Evolutionary conservation across 2,329 filamentous ascomycete species (phyloP).

Genomic region (Talaromyces sp.): DNA sequence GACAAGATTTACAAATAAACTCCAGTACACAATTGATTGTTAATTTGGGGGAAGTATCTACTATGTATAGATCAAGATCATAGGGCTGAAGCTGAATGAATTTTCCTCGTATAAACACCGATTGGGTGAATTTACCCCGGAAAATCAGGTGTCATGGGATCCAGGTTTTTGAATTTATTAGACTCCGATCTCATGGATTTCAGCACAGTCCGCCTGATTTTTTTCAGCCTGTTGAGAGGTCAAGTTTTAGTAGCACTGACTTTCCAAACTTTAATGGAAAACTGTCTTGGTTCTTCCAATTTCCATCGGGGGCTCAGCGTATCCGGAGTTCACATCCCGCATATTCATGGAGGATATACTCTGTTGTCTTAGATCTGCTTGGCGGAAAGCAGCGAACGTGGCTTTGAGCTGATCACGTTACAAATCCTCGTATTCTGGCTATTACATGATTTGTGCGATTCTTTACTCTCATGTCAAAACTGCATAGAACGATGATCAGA

Average conservation of each 20-base stretch:
- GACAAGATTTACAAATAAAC: neutral
- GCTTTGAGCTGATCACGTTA: neutral
- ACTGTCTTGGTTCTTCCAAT: neutral
- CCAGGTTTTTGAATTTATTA: neutral
- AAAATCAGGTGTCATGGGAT: neutral
- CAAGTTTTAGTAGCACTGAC: neutral
- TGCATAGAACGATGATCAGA: neutral
- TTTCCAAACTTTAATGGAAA: neutral
- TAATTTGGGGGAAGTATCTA: neutral
- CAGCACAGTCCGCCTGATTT: neutral
- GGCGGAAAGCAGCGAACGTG: neutral
- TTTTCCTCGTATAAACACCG: neutral
- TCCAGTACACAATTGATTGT: neutral
- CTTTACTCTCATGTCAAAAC: neutral
- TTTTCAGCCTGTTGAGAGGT: neutral
- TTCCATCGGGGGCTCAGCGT: neutral
- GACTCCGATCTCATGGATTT: constrained; percentile 1
- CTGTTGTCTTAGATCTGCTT: neutral
- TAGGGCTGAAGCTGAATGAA: neutral
- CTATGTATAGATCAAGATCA: neutral
- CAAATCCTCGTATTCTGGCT: neutral
- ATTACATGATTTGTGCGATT: neutral
- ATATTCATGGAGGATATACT: neutral
- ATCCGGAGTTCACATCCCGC: neutral
- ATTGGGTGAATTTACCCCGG: neutral